phyloP scores from a whole-genome alignment of 2,329 filamentous ascomycete genomes.

The Alternaria rosae region DNA sequence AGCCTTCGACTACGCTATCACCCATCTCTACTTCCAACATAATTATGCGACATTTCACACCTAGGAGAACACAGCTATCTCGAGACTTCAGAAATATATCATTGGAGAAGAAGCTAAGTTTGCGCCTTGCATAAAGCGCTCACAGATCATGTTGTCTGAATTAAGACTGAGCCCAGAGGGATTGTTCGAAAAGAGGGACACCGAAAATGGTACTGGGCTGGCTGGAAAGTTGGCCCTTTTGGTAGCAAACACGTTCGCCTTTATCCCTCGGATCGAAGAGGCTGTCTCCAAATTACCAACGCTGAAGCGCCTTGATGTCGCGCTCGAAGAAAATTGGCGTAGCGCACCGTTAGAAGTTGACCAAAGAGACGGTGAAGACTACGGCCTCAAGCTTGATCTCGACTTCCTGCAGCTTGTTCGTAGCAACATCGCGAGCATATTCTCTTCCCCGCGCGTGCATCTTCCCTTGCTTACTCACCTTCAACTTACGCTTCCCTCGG shows the following conservation, averaged over 20 bases:
- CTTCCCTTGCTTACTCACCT: neutral
- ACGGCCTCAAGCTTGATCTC: neutral
- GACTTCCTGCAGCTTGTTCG: neutral
- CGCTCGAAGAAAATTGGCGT: neutral
- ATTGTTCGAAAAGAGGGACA: neutral
- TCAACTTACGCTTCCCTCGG: neutral
- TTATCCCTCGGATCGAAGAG: neutral
- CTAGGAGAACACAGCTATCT: neutral
- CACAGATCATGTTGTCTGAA: neutral
- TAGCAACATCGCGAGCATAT: neutral
- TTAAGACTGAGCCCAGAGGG: neutral
- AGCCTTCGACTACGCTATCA: neutral
- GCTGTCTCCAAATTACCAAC: neutral
- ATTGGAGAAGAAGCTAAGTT: neutral
- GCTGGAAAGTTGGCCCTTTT: neutral
- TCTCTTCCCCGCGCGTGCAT: neutral
- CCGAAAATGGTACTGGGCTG: neutral
- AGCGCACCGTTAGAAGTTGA: neutral
- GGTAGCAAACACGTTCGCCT: neutral
- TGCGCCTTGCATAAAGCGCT: neutral
- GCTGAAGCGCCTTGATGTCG: neutral
- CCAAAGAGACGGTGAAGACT: neutral
- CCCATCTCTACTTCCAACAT: neutral
- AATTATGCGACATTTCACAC: neutral
- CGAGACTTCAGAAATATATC: neutral